phyloP scores from a whole-genome alignment of 2,329 filamentous ascomycete species.

The Diaporthe sp. region DNA sequence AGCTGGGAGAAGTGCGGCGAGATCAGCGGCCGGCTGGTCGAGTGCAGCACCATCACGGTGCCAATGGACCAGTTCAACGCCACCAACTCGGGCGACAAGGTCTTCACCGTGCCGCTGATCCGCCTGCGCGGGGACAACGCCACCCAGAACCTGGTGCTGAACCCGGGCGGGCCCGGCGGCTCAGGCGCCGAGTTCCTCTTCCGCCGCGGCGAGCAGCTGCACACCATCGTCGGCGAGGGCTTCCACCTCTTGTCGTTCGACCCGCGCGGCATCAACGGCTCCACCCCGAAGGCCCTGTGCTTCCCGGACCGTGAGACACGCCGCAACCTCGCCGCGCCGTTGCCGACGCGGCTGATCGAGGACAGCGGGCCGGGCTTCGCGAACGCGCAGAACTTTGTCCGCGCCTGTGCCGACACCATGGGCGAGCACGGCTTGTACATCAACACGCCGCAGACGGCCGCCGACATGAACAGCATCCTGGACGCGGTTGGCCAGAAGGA shows the following conservation, averaged over 20 bases:
- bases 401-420: conserved; percentile 57
- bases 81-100: conserved; percentile 49
- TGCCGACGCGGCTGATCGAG: conserved; percentile 45
- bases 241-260: conserved; percentile 63
- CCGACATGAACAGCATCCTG: conserved; percentile 64
- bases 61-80: conserved; percentile 61
- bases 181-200: conserved; percentile 55
- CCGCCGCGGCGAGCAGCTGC: conserved; percentile 51
- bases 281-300: conserved; percentile 52
- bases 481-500: conserved; percentile 55
- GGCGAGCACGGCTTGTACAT: conserved; percentile 59
- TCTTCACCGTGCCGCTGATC: conserved; percentile 58
- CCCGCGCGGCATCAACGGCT: conserved; percentile 58
- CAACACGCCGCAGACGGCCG: conserved; percentile 63
- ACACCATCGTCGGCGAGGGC: conserved; percentile 54
- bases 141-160: conserved; percentile 58
- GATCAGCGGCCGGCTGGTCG: conserved; percentile 51
- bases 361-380: conserved; percentile 56
- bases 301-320: conserved; percentile 53
- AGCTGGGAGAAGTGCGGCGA: conserved; percentile 55
- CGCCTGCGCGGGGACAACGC: conserved; percentile 58
- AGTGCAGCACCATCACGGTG: conserved; percentile 58
- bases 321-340: conserved; percentile 43
- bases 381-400: conserved; percentile 55
- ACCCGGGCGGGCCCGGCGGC: conserved; percentile 62